These are phyloP conservation scores for Eucalyptus marginata DNA, from an alignment of 345 rosid genomes.

Conservation along the genomic window DNA sequence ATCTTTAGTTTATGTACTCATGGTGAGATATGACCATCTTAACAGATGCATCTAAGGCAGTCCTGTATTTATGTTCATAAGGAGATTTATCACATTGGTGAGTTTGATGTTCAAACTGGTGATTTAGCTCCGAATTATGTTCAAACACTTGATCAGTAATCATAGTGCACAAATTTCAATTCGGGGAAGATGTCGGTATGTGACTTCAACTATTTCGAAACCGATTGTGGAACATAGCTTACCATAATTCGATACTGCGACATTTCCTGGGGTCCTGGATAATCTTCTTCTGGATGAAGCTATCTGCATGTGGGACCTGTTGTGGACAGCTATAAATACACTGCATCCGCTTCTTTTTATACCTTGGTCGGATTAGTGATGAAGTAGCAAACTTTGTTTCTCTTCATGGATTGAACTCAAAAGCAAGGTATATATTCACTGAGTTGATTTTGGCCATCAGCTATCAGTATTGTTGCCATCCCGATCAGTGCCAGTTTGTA, in stretches of 20 bases:
- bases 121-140: background rate
- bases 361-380: background rate
- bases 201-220: background rate
- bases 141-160: background rate
- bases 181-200: background rate
- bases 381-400: background rate
- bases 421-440: background rate
- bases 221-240: background rate
- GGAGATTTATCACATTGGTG: background rate
- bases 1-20: background rate
- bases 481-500: fast-evolving
- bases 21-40: background rate
- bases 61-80: background rate
- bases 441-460: background rate
- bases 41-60: background rate
- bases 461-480: background rate
- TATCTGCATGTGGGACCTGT: background rate
- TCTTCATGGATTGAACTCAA: background rate
- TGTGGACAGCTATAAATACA: background rate
- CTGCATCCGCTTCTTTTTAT: background rate
- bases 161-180: background rate
- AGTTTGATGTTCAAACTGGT: background rate
- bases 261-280: background rate
- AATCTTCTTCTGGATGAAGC: background rate
- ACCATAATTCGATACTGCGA: background rate